phyloP scores from a whole-genome alignment of 202 grass and related monocot genomes.

The Schoenoplectus tabernaemontani region DNA sequence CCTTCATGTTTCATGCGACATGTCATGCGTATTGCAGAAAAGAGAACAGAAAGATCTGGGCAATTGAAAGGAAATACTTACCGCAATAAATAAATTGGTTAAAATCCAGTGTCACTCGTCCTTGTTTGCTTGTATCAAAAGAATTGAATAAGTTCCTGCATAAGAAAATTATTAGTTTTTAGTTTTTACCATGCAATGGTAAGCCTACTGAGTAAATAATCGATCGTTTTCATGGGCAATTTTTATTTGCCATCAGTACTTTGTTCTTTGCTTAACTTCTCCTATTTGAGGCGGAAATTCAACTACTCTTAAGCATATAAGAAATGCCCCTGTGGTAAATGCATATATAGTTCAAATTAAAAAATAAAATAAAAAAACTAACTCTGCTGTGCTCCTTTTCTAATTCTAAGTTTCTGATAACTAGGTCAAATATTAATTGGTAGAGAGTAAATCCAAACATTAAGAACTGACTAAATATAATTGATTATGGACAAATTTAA shows the following conservation, averaged over 20 bases:
- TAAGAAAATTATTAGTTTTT: neutral
- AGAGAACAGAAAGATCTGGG: neutral
- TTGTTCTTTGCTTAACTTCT: neutral
- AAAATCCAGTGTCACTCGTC: constrained; percentile 75
- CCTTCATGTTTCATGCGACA: too few species aligned
- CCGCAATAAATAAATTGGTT: constrained; percentile 85
- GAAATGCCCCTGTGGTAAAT: neutral
- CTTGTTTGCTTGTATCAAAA: constrained; percentile 70
- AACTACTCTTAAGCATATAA: neutral
- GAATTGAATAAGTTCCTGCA: constrained; percentile 70
- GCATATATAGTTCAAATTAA: neutral
- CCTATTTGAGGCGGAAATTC: neutral
- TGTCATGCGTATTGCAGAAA: too few species aligned
- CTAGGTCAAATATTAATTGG: neutral
- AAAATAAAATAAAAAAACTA: neutral
- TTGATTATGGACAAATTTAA: neutral
- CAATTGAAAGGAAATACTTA: constrained; percentile 35
- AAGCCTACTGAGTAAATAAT: neutral
- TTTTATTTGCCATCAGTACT: neutral
- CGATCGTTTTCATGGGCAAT: neutral
- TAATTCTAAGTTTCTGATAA: neutral
- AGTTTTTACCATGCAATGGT: neutral
- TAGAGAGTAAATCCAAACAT: neutral
- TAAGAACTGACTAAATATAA: neutral
- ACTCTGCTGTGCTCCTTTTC: neutral